A percentile compares a stretch with the other conserved stretches of the same genome.
Conservation (phyloP, 768 basidiomycete species). For the Tubosaeta sp. region DNA sequence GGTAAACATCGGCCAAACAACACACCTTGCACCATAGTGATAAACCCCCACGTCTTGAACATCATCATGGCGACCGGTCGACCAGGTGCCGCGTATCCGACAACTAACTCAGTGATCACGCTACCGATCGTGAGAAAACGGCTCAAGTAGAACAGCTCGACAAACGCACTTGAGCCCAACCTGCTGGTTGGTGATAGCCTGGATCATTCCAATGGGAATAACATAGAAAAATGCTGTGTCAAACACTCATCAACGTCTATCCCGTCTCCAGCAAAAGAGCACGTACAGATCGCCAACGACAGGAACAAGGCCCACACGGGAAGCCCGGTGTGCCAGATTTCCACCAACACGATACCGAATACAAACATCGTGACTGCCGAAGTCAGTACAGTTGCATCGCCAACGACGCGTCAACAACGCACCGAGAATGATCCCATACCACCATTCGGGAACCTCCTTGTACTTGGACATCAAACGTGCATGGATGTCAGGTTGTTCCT, state of each 20-base stretch:
- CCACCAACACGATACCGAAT: conserved; percentile 55
- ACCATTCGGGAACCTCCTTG: conserved; percentile 58
- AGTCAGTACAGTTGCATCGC: not conserved
- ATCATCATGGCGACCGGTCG: conserved; percentile 77
- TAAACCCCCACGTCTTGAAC: conserved; percentile 70
- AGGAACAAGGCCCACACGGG: conserved; percentile 42
- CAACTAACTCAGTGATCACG: conserved; percentile 60
- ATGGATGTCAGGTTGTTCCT: conserved; percentile 76
- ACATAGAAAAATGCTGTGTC: conserved; percentile 51
- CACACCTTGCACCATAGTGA: conserved; percentile 50
- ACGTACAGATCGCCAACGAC: conserved; percentile 24
- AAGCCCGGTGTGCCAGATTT: conserved; percentile 54
- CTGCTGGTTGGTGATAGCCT: conserved; percentile 80
- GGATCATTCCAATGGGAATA: conserved; percentile 72
- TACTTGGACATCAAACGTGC: conserved; percentile 55
- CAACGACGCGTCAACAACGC: not conserved
- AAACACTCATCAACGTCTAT: not conserved
- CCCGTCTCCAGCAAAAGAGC: conserved; percentile 7
- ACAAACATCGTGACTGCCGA: conserved; percentile 45
- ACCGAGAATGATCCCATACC: conserved; percentile 40
- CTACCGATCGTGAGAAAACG: conserved; percentile 9
- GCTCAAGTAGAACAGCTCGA: not conserved
- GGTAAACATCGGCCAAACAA: not conserved
- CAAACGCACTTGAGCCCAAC: conserved; percentile 38
- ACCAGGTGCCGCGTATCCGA: conserved; percentile 54